phyloP scores from a whole-genome alignment of 441 rosid genomes.

The Biscutella auriculata region DNA sequence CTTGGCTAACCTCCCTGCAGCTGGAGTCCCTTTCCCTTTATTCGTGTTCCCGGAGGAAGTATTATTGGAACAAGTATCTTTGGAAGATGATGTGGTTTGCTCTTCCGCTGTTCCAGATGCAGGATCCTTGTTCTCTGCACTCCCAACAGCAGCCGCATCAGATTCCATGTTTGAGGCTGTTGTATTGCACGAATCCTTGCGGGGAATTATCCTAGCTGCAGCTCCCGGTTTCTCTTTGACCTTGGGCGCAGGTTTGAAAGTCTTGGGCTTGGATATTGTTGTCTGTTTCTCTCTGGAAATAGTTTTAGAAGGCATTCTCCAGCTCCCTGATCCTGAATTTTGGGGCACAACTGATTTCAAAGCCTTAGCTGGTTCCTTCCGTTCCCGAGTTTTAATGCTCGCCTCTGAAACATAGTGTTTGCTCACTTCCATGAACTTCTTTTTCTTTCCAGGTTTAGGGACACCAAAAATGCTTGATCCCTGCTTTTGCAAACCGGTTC shows the following conservation, averaged over 20 bases:
- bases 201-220: slow-evolving; percentile 39
- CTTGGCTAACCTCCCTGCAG: slow-evolving; percentile 44
- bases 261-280: slow-evolving; percentile 46
- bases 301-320: slow-evolving; percentile 41
- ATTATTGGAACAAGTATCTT: slow-evolving; percentile 31
- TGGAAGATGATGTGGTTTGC: slow-evolving; percentile 40
- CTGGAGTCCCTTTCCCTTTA: slow-evolving; percentile 51
- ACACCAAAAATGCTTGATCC: slow-evolving; percentile 77
- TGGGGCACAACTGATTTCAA: slow-evolving; percentile 57
- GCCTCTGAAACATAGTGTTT: slow-evolving; percentile 64
- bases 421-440: slow-evolving; percentile 98
- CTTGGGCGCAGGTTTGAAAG: slow-evolving; percentile 42
- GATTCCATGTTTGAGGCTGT: slow-evolving; percentile 29
- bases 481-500: slow-evolving; percentile 76
- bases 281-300: slow-evolving; percentile 51
- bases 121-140: slow-evolving; percentile 35
- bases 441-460: slow-evolving; percentile 96
- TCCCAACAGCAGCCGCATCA: slow-evolving; percentile 25
- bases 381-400: slow-evolving; percentile 31
- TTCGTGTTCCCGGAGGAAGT: slow-evolving; percentile 28
- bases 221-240: slow-evolving; percentile 43
- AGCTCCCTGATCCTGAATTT: slow-evolving; percentile 49
- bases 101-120: slow-evolving; percentile 35
- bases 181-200: slow-evolving; percentile 29
- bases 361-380: slow-evolving; percentile 56